phyloP scores from a whole-genome alignment of 2,329 filamentous ascomycete genomes.

The Harringtonia lauricola region DNA sequence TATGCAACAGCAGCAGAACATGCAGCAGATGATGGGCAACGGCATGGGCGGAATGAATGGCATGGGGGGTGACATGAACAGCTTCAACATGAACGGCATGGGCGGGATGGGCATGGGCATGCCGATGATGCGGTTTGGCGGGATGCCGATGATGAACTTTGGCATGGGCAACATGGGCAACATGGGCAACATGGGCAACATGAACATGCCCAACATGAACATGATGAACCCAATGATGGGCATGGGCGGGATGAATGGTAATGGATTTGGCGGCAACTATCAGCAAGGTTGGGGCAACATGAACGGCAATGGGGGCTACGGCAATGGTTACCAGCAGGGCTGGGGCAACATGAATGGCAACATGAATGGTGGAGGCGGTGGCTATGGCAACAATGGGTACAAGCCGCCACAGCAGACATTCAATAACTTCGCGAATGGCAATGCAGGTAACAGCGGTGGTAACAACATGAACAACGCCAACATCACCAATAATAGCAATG shows the following conservation, averaged over 20 bases:
- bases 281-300: constrained; percentile 2
- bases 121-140: constrained; percentile 19
- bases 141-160: constrained; percentile 14
- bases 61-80: constrained; percentile 30
- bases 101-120: constrained; percentile 15
- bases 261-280: constrained; percentile 9
- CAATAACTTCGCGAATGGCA: constrained; percentile 6
- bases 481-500: constrained; percentile 14
- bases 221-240: constrained; percentile 14
- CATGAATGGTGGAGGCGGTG: background rate
- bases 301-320: constrained; percentile 5
- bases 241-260: constrained; percentile 11
- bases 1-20: constrained; percentile 43
- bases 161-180: constrained; percentile 4
- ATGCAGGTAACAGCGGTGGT: constrained; percentile 17
- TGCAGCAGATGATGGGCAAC: constrained; percentile 16
- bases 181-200: constrained; percentile 10
- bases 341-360: constrained; percentile 1
- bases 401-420: constrained; percentile 1
- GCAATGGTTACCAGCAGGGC: constrained; percentile 4
- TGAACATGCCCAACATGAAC: constrained; percentile 28
- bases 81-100: constrained; percentile 20
- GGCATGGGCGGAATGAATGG: constrained; percentile 11
- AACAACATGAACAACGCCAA: constrained; percentile 12
- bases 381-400: background rate